A percentile compares a stretch with the other conserved stretches of the same genome.
Evolutionary conservation across 2,329 filamentous ascomycete species (phyloP).

Genomic region (Thelonectria rubi): DNA sequence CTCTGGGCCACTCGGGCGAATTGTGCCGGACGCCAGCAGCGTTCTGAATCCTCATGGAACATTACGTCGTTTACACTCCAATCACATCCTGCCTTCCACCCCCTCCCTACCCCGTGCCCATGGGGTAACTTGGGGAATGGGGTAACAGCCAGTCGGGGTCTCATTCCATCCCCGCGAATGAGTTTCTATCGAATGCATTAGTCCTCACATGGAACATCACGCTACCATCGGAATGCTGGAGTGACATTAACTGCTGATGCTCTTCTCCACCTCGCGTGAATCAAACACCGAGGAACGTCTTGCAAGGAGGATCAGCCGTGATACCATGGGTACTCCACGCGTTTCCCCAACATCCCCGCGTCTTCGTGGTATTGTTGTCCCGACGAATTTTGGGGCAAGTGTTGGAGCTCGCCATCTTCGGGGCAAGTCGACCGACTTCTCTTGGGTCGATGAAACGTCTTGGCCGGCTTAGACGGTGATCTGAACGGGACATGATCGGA

Average conservation of each 20-base stretch:
- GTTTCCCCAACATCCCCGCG: conserved; percentile 17
- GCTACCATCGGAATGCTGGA: background rate
- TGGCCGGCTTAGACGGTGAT: background rate
- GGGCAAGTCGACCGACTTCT: background rate
- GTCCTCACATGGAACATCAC: background rate
- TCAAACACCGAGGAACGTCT: conserved; percentile 4
- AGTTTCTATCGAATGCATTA: background rate
- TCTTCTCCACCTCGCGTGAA: conserved; percentile 18
- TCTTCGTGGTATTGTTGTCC: conserved; percentile 21
- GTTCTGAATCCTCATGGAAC: conserved; percentile 1
- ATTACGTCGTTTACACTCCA: background rate
- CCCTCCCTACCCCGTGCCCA: background rate
- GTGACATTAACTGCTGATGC: conserved; percentile 12
- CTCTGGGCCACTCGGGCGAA: background rate
- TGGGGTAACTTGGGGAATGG: background rate
- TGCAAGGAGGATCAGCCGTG: background rate
- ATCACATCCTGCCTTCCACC: background rate
- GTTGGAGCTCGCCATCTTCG: background rate
- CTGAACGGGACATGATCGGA: background rate
- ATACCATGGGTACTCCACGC: conserved; percentile 9
- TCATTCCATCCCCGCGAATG: background rate
- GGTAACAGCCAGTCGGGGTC: background rate
- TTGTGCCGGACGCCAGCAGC: background rate
- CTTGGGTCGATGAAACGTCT: background rate
- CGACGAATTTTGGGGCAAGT: background rate